Base-by-base conservation (phyloP, 805 yeast species). In the Vanderwaltozyma tropicalis region DNA sequence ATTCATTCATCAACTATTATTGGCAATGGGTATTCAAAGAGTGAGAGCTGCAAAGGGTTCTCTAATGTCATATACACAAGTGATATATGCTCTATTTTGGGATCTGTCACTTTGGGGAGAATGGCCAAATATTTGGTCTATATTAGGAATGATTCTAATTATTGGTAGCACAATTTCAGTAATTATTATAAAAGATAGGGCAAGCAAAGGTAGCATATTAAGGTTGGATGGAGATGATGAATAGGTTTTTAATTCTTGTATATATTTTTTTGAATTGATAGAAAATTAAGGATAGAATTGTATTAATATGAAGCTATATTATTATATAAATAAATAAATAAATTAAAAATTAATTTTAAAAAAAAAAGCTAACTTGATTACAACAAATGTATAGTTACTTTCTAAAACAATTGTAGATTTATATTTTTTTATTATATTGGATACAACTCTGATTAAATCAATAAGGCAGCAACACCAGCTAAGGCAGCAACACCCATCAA, bases 11-110 rank as follows among this genome's bases (percentile, higher is more conserved):
- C 96, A 88, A 57, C 78, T 77, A 50, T 62, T 79, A 27, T 59
- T 83, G 34, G 83, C 96, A 0, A 76, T 84, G 8, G 96, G 95
- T 1, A 71, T 87, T 35, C 94, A 85, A 55, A 66, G 84, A 38
- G 95, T 83, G 44, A 64, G 66, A 37, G 94, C 95, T 0, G 76
- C 86, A 4, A 69, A 82, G 40, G 84, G 87, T 0, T 69, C 88
- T 11, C 68, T 83, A 42, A 78, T 85, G 75, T 63, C 72, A 2
- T 88, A 88, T 55, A 69, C 87, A 2, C 84, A 79, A 51, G 70
- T 87, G 68, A 62, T 87, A 1, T 85, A 80, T 61, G 89, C 95
- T 0, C 62, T 85, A 14, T 41, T 81, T 24, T 78, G 88, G 75
- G 96, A 87, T 53, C 62, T 74, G 26, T 31, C 75, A 1, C 62